Percentiles rank a stretch among this genome's conserved stretches.
Evolutionary conservation across 1,284 basidiomycete species (phyloP).

Genomic region (Sparassis latifolia): DNA sequence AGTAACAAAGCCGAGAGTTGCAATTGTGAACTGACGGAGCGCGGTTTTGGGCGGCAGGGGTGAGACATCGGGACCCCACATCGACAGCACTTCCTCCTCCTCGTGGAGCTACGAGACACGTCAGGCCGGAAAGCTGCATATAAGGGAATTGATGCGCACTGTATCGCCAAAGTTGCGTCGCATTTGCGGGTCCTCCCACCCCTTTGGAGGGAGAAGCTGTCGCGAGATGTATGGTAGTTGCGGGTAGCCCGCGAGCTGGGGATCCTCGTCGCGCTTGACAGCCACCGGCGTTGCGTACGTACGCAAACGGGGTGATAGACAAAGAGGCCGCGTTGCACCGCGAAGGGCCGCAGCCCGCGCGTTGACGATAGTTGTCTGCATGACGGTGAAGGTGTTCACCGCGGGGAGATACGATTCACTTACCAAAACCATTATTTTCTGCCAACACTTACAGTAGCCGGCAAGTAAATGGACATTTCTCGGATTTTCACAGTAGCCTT

Average conservation of each 20-base stretch:
- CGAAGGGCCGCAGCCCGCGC: slow-evolving; percentile 15
- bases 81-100: slow-evolving; percentile 75
- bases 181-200: slow-evolving; percentile 82
- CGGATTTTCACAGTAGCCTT: too few species aligned
- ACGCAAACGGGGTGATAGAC: slow-evolving; percentile 12
- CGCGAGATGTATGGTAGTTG: slow-evolving; percentile 66
- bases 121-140: slow-evolving; percentile 9
- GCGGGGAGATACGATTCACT: not conserved
- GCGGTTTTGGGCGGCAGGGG: slow-evolving; percentile 50
- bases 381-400: slow-evolving; percentile 7
- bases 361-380: slow-evolving; percentile 21
- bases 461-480: too few species aligned
- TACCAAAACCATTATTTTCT: too few species aligned
- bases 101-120: slow-evolving; percentile 60
- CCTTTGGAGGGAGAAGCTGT: slow-evolving; percentile 60
- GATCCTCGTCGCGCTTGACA: slow-evolving; percentile 42
- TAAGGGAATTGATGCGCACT: slow-evolving; percentile 37
- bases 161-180: slow-evolving; percentile 83
- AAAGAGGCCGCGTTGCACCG: slow-evolving; percentile 15
- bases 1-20: slow-evolving; percentile 49
- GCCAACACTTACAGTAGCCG: too few species aligned
- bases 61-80: slow-evolving; percentile 85
- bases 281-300: slow-evolving; percentile 20
- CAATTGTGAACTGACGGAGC: slow-evolving; percentile 57
- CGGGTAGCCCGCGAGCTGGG: slow-evolving; percentile 72